Evolutionary conservation across 129 eudicot genomes (phyloP).

Genomic region (Heracleum sosnowskyi): DNA sequence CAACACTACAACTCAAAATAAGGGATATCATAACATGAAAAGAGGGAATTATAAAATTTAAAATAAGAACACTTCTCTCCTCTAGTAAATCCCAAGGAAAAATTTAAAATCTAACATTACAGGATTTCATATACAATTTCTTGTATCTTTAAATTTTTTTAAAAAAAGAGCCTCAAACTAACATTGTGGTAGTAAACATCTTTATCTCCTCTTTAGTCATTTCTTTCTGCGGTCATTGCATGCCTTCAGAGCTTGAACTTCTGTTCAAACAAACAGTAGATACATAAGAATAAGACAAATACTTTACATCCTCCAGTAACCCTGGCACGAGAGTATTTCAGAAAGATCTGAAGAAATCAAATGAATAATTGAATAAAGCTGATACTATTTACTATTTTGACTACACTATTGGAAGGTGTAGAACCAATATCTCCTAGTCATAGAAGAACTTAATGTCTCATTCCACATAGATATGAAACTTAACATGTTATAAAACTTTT

Average conservation of each 20-base stretch:
- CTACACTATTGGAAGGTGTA: neutral
- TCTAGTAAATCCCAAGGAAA: neutral
- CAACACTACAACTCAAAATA: too few relatives aligned
- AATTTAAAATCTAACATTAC: neutral
- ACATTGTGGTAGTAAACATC: neutral
- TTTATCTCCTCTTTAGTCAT: neutral
- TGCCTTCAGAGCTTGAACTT: constrained; percentile 50
- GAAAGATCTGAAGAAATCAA: neutral
- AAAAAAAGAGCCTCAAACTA: neutral
- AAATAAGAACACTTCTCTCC: neutral
- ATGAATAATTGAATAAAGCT: neutral
- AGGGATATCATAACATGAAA: too few relatives aligned
- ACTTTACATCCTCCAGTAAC: neutral
- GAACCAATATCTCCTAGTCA: neutral
- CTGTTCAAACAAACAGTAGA: constrained; percentile 16
- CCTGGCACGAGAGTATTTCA: neutral
- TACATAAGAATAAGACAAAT: neutral
- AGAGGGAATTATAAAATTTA: too few relatives aligned
- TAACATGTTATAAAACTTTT: neutral
- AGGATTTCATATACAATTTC: neutral
- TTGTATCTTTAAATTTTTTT: neutral
- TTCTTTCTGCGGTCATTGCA: constrained; percentile 38
- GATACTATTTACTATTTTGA: neutral
- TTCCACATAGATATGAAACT: neutral
- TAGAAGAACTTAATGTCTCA: neutral